Percentiles rank a stretch among this genome's conserved stretches.
phyloP scores from a whole-genome alignment of 2,329 filamentous ascomycete species.

The Huntiella decipiens region DNA sequence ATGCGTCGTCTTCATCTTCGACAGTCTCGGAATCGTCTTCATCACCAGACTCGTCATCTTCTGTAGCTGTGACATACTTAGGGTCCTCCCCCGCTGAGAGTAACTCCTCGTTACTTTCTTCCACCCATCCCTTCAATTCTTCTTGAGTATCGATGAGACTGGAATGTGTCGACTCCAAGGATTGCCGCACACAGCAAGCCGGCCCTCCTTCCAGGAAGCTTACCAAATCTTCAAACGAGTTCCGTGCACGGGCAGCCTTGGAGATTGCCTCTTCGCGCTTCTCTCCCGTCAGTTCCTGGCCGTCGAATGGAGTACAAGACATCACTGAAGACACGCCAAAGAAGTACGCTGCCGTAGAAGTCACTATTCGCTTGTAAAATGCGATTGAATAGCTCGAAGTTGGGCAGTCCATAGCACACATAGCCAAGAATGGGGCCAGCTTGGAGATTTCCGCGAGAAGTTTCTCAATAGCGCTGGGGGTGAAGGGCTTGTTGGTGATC shows the following conservation, averaged over 20 bases:
- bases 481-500: conserved; percentile 72
- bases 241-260: not conserved
- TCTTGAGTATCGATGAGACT: too few relatives aligned
- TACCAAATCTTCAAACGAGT: too few relatives aligned
- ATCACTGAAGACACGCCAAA: conserved; percentile 44
- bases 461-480: conserved; percentile 51
- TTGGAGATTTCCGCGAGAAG: conserved; percentile 56
- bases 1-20: conserved; percentile 18
- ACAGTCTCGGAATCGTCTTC: conserved; percentile 32
- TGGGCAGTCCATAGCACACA: conserved; percentile 47
- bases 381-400: conserved; percentile 41
- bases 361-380: conserved; percentile 44
- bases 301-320: not conserved
- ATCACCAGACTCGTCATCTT: conserved; percentile 22
- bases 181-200: too few relatives aligned
- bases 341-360: conserved; percentile 39
- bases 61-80: too few relatives aligned
- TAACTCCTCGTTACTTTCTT: conserved; percentile 41
- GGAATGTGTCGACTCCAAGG: too few relatives aligned
- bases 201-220: too few relatives aligned
- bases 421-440: conserved; percentile 56
- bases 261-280: not conserved
- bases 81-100: not conserved
- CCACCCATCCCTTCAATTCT: conserved; percentile 16
- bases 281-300: not conserved